Conservation (phyloP, 164 flowering plant genomes). For the Malania oleifera region DNA sequence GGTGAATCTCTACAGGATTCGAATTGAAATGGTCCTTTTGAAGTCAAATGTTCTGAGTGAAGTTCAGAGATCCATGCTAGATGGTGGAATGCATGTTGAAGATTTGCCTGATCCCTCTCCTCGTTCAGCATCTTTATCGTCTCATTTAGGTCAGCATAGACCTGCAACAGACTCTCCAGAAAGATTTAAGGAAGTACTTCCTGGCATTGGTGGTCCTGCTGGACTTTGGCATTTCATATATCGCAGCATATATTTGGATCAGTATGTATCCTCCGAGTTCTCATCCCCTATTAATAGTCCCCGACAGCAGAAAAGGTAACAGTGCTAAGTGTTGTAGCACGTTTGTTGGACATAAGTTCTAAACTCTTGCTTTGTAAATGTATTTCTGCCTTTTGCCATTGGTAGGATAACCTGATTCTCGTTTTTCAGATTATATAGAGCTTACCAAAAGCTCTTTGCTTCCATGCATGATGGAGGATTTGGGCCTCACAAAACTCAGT, state of each 20-base stretch:
- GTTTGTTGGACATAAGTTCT: neutral
- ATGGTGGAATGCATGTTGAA: slow-evolving; percentile 92
- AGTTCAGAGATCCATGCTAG: slow-evolving; percentile 80
- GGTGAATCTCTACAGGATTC: slow-evolving; percentile 49
- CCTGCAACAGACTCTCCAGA: slow-evolving; percentile 41
- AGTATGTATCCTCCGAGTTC: slow-evolving; percentile 95
- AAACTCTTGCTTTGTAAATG: neutral
- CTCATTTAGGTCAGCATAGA: slow-evolving; percentile 57
- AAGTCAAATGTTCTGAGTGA: slow-evolving; percentile 94
- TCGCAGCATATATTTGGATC: slow-evolving; percentile 86
- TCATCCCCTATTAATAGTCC: slow-evolving; percentile 67
- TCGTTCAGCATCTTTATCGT: slow-evolving; percentile 45
- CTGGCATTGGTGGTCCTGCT: slow-evolving; percentile 79
- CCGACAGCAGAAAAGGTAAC: slow-evolving; percentile 76
- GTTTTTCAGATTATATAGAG: slow-evolving; percentile 77
- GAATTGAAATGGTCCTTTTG: slow-evolving; percentile 75
- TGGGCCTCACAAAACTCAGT: slow-evolving; percentile 93
- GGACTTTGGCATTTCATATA: slow-evolving; percentile 99
- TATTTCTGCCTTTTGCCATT: neutral
- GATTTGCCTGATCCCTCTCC: slow-evolving; percentile 75
- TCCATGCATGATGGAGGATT: slow-evolving; percentile 85
- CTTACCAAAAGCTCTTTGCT: slow-evolving; percentile 80
- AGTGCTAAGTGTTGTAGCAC: slow-evolving; percentile 7
- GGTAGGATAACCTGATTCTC: slow-evolving; percentile 5
- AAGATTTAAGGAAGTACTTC: slow-evolving; percentile 29